Evolutionary conservation across 768 basidiomycete genomes (phyloP).

Genomic region (Boletus tomentosulus): DNA sequence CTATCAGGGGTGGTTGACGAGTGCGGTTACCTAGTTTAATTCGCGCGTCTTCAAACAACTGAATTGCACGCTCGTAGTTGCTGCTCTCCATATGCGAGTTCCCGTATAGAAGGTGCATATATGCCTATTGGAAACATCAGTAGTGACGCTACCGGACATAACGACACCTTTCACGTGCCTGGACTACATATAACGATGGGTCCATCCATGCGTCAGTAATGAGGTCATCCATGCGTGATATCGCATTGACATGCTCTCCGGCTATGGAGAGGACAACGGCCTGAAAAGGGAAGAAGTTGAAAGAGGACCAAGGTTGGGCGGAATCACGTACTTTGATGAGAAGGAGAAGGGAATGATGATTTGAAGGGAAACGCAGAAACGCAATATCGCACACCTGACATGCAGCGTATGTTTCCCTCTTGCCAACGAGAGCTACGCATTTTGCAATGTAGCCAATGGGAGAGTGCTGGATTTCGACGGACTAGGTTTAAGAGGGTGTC

Average conservation of each 20-base stretch:
- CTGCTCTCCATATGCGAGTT: background rate
- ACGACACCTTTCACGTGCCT: background rate
- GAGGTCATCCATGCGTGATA: background rate
- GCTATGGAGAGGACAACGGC: background rate
- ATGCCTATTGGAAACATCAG: background rate
- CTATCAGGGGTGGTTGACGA: background rate
- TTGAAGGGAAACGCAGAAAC: background rate
- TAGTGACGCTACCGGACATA: background rate
- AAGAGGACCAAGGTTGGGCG: background rate
- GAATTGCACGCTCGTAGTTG: background rate
- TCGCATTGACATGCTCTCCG: background rate
- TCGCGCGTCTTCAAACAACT: background rate
- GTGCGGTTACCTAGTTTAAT: background rate
- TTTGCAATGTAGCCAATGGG: background rate
- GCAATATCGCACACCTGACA: background rate
- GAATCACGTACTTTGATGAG: background rate
- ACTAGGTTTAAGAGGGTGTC: background rate
- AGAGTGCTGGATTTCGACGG: background rate
- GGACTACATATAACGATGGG: background rate
- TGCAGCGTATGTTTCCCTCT: background rate
- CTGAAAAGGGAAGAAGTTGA: background rate
- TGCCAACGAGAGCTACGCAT: background rate
- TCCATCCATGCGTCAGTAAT: background rate
- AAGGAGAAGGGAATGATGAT: background rate
- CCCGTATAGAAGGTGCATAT: background rate